Base-by-base conservation (phyloP, 2,329 filamentous ascomycete species). In the Neodidymelliopsis sp. region DNA sequence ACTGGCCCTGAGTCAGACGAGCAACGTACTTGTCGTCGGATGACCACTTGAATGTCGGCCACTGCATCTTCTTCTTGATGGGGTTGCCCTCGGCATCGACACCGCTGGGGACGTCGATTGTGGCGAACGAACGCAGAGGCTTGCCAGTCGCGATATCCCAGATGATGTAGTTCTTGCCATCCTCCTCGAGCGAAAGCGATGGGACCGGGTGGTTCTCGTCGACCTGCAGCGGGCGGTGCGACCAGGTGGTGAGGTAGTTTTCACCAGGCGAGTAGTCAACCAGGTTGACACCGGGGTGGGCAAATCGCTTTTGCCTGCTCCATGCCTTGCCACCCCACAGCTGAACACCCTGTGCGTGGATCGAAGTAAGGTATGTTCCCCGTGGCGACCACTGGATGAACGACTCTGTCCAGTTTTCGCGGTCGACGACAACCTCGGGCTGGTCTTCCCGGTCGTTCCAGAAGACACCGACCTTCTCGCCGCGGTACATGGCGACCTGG, bases 31-130 rank as follows among this genome's bases (percentile, higher is more conserved):
- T 94, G 77, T 97, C 91, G 70, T 99, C 94, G 3, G 94, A 81
- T 22, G 94, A 97, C 94, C 94, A 99, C 80, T 99, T 99, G 85
- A 99, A 99, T 2, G 93, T 92, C 18, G 94, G 94, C 94, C 94
- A 99, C 70, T 94, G 90, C 64, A 95, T 86, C 83, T 97, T 97
- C 75, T 91, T 90, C 81, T 96, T 95, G 58, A 84, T 78, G 22
- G 84, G 83, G 53, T 84, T 80, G 53, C 84, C 84, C 27, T 86
- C 84, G 27, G 80, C 80, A 46, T 86, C 86, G 38, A 74, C 76
- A 37, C 83, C 80, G 58, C 82, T 83, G 22, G 89, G 85, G 11
- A 90, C 77, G 61, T 99, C 94, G 57, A 96, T 83, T 62, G 93
- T 96, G 56, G 90, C 86, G 71, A 99, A 99, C 0, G 94, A 97